phyloP scores from a whole-genome alignment of 345 rosid genomes.

The Euphorbia peplus region DNA sequence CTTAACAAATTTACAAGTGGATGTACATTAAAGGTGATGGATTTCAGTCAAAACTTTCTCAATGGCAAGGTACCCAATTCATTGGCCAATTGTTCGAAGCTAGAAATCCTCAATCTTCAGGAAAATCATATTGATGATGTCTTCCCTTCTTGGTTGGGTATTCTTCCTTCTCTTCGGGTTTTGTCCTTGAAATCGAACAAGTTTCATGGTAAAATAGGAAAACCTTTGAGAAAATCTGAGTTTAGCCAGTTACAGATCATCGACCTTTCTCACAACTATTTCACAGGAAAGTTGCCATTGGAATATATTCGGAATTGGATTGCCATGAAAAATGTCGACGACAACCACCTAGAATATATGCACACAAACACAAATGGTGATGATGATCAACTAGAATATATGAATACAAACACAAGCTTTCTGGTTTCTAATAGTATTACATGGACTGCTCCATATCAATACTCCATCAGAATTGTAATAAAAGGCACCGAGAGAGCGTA shows the following conservation, averaged over 20 bases:
- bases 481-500: too few relatives aligned
- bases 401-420: neutral
- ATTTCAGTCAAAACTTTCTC: too few relatives aligned
- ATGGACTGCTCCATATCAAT: too few relatives aligned
- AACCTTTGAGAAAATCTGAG: neutral
- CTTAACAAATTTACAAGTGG: too few relatives aligned
- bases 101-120: slow-evolving; percentile 7
- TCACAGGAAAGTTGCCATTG: neutral
- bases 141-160: too few relatives aligned
- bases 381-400: slow-evolving; percentile 1
- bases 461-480: too few relatives aligned
- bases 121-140: neutral
- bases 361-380: too few relatives aligned
- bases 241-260: slow-evolving; percentile 1
- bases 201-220: neutral
- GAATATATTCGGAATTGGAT: neutral
- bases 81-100: neutral
- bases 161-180: neutral
- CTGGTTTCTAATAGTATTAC: too few relatives aligned
- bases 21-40: too few relatives aligned
- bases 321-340: too few relatives aligned
- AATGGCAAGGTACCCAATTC: too few relatives aligned
- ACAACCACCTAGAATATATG: too few relatives aligned
- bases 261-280: slow-evolving; percentile 4
- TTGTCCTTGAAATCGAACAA: neutral